Evolutionary conservation across 352 stramenopile genomes (phyloP), one percentile per base, ranked within the genome.

Genomic region (Globisporangium spinosum): DNA sequence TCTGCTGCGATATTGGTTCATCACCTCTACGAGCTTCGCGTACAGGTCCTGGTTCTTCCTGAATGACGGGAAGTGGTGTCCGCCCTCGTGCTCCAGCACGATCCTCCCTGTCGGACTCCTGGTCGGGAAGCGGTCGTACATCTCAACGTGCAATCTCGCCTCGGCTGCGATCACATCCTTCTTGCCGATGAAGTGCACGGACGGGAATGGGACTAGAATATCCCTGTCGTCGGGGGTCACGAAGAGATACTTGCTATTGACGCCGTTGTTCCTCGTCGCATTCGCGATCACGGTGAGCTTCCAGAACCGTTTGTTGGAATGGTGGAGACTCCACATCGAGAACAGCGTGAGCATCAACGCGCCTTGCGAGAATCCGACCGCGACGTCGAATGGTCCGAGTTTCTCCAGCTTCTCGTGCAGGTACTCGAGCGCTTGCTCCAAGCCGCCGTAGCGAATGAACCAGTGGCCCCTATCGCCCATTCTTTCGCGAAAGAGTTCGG

Each of bases 301-400:
- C 80, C 80, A 89, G 66, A 71, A 77, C 23, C 68, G 59, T 22
- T 74, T 77, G 35, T 73, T 75, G 49, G 71, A 59, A 51, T 27
- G 43, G 6, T 73, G 69, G n/a, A 82, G 65, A 49, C 86, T 86
- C 62, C 69, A 80, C 78, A 86, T 89, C 49, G 77, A 78, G 17
- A 90, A 59, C 23, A 86, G 69, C 23, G 80, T 89, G 2, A 89
- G 61, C 75, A 93, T 81, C 23, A 84, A 77, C 12, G 83, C 79
- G 53, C 87, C 87, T 54, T 95, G 87, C 3, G 82, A 93, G 54
- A 95, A 95, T 9, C 82, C 82, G 15, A 91, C 43, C 22, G 86
- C 77, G 56, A 91, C 66, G 55, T 94, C 87, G 29, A 89, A 87
- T 2, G 87, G 81, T 20, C 83, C 84, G 5, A 91, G 62, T 29